Base-by-base conservation (phyloP, 2,329 filamentous ascomycete genomes). In the Hypoxylon sp. region DNA sequence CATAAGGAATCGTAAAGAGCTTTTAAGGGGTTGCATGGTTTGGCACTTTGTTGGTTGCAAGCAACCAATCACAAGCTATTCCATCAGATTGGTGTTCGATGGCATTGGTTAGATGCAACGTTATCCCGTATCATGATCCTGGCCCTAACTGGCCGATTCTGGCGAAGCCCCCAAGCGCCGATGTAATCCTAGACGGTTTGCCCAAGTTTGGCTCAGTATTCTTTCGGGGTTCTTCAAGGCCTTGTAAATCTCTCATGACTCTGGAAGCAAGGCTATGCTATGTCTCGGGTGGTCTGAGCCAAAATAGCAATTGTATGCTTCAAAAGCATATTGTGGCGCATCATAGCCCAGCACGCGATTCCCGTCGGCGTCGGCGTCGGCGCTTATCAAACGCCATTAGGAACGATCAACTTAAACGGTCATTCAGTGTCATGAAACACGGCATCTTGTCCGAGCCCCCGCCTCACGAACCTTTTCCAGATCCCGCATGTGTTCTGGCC, bases 381-480 rank as follows among this genome's bases (percentile, higher is more conserved):
- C 62, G 61, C 58, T 57, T 77, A 77, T 66, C 75, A 77, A 64
- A 75, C 70, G 55, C 76, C 76, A 46, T 42, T 35, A n/a, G 75
- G 74, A 56, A 78, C 60, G 10, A 13, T 40, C 31, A 69, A 73
- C 71, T 73, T 74, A 48, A 73, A 74, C 13, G 55, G 70, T 30
- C 74, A 72, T 57, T 55, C 68, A 53, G 25, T 61, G 55, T 69
- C 55, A 53, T 31, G 69, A 71, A 73, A 75, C 48, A 55, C 61
- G 25, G 77, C 77, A 60, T 73, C 72, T 42, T 69, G 10, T 54
- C 84, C 84, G 14, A 86, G 75, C 4, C 84, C 84, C 25, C 83
- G 76, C 79, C 85, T 85, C 7, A 83, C 83, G 67, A 86, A 85
- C 1, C 76, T 83, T 3, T 68, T 82, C 84, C 83, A 85, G 70